A percentile compares a stretch with the other conserved stretches of the same genome.
Evolutionary conservation across 768 basidiomycete genomes (phyloP).

Genomic region (Suillus hirtellus): DNA sequence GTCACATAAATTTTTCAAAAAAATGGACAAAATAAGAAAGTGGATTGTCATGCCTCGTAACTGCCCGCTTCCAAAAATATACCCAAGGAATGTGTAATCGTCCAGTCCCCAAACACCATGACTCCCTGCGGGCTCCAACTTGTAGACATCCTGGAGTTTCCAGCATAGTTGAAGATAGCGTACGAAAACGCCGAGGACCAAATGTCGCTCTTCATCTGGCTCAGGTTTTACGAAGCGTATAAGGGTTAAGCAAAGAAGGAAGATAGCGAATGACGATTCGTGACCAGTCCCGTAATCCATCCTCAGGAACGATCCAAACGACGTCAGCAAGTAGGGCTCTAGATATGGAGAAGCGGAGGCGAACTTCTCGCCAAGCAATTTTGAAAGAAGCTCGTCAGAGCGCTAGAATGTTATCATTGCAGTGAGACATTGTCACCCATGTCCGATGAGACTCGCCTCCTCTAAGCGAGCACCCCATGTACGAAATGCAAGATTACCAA

Average conservation of each 20-base stretch:
- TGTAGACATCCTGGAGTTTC: constrained; percentile 85
- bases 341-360: constrained; percentile 57
- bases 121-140: constrained; percentile 92
- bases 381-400: constrained; percentile 49
- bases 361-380: constrained; percentile 49
- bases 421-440: constrained; percentile 8
- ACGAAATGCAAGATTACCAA: constrained; percentile 90
- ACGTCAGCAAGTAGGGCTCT: constrained; percentile 73
- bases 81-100: constrained; percentile 86
- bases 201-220: constrained; percentile 58
- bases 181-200: constrained; percentile 63
- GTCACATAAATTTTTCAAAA: neutral
- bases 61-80: constrained; percentile 90
- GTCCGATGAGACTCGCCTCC: constrained; percentile 48
- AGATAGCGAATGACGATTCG: constrained; percentile 84
- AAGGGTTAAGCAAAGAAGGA: constrained; percentile 72
- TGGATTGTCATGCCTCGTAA: constrained; percentile 61
- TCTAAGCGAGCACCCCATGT: constrained; percentile 79
- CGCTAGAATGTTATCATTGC: constrained; percentile 38
- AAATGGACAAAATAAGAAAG: constrained; percentile 10
- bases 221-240: constrained; percentile 62
- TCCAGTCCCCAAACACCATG: constrained; percentile 99
- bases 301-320: constrained; percentile 88
- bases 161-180: constrained; percentile 84
- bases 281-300: constrained; percentile 98